Conservation (phyloP, 2,329 filamentous ascomycete species). For the Balansia obtecta region DNA sequence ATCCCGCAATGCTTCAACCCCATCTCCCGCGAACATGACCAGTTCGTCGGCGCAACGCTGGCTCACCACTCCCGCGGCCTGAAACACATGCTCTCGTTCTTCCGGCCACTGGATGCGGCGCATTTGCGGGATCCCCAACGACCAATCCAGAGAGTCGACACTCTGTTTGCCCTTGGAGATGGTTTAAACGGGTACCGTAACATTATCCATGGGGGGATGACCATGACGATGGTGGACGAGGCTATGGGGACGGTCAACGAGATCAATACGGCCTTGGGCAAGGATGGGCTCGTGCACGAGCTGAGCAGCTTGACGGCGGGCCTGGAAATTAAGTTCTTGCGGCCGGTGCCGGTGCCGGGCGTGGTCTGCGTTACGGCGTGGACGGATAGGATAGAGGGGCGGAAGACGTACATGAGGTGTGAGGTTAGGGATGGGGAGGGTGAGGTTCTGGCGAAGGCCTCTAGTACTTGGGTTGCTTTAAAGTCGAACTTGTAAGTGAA, state of each 20-base stretch:
- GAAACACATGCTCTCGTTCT: conserved; percentile 22
- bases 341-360: conserved; percentile 17
- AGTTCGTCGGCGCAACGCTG: conserved; percentile 22
- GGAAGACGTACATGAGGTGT: conserved; percentile 20
- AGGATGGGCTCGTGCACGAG: conserved; percentile 16
- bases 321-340: conserved; percentile 22
- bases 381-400: conserved; percentile 19
- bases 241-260: conserved; percentile 23
- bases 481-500: conserved; percentile 15
- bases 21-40: conserved; percentile 16
- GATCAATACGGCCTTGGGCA: conserved; percentile 21
- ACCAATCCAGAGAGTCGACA: conserved; percentile 16
- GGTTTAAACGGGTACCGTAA: conserved; percentile 21
- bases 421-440: conserved; percentile 19
- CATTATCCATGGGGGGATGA: conserved; percentile 25
- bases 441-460: conserved; percentile 16
- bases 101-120: conserved; percentile 16
- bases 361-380: conserved; percentile 19
- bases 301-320: conserved; percentile 21
- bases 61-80: conserved; percentile 15
- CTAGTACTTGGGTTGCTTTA: conserved; percentile 21
- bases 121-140: conserved; percentile 13
- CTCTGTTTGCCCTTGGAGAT: conserved; percentile 20
- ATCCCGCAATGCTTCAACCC: conserved; percentile 22
- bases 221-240: conserved; percentile 24